Conservation (phyloP, 352 stramenopile species). For the Pelagophyceae sp. region DNA sequence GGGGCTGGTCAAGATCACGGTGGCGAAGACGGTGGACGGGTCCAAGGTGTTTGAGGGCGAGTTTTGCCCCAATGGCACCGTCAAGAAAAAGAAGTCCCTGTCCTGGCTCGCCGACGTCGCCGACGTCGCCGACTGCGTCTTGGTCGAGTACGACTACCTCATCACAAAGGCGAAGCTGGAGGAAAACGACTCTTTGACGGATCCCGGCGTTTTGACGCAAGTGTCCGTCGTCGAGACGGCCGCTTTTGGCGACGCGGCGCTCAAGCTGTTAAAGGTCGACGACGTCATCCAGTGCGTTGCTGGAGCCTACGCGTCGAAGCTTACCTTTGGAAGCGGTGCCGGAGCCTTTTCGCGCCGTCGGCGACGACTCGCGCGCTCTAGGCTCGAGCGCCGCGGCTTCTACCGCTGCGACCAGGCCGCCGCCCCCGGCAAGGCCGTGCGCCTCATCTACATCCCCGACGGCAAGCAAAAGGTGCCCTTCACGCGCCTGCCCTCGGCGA, state of each 20-base stretch:
- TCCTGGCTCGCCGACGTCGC: slow-evolving; percentile 79
- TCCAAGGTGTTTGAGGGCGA: slow-evolving; percentile 45
- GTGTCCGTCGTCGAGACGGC: slow-evolving; percentile 81
- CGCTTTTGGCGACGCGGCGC: slow-evolving; percentile 83
- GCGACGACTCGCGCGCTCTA: no score
- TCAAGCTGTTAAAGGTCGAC: slow-evolving; percentile 83
- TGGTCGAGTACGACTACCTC: slow-evolving; percentile 97
- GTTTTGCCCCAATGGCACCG: slow-evolving; percentile 63
- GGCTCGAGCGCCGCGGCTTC: slow-evolving; percentile 94
- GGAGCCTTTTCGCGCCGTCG: no score
- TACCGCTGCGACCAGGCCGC: slow-evolving; percentile 63
- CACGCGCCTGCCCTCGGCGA: slow-evolving; percentile 7
- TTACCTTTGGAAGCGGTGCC: no score
- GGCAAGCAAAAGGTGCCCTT: slow-evolving; percentile 74
- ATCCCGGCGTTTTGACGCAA: slow-evolving; percentile 79
- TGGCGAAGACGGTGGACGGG: slow-evolving; percentile 55
- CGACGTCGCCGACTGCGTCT: slow-evolving; percentile 69
- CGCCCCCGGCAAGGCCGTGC: slow-evolving; percentile 49
- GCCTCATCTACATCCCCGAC: slow-evolving; percentile 97
- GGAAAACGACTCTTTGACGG: slow-evolving; percentile 92
- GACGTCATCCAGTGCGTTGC: slow-evolving; percentile 96
- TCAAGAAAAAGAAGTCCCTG: slow-evolving; percentile 79
- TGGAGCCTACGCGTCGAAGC: no score
- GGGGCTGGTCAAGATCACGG: slow-evolving; percentile 89
- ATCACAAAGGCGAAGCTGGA: slow-evolving; percentile 97